Percentiles rank a stretch among this genome's conserved stretches.
Conservation (phyloP, 768 basidiomycete genomes). For the Terana coerulea region DNA sequence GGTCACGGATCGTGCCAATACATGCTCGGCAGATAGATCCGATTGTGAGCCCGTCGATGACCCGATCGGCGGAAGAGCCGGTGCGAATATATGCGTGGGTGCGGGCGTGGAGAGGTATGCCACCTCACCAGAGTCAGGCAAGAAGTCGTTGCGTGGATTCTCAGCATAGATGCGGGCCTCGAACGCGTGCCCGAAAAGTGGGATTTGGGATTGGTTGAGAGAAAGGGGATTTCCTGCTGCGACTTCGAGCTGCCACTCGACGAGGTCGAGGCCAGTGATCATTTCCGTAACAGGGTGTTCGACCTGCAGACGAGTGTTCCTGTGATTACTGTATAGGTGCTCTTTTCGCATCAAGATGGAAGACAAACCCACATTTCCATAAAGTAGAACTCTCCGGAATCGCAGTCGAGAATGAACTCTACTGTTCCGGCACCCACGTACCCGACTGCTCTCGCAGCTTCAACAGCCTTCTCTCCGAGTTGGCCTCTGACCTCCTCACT, state of each 20-base stretch:
- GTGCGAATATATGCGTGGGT: constrained; percentile 68
- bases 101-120: constrained; percentile 77
- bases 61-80: constrained; percentile 31
- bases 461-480: constrained; percentile 82
- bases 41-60: neutral
- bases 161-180: constrained; percentile 96
- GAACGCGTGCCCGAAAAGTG: constrained; percentile 88
- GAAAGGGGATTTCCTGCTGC: constrained; percentile 87
- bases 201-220: constrained; percentile 70
- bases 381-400: constrained; percentile 83
- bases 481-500: constrained; percentile 75
- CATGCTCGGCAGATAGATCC: no score
- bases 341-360: no score
- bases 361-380: constrained; percentile 81
- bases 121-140: constrained; percentile 85
- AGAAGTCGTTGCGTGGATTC: constrained; percentile 88
- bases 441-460: constrained; percentile 87
- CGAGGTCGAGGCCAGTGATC: constrained; percentile 90
- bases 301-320: constrained; percentile 84
- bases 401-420: constrained; percentile 97
- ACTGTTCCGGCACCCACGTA: constrained; percentile 93
- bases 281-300: constrained; percentile 95
- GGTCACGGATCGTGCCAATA: constrained; percentile 18
- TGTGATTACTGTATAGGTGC: constrained; percentile 27
- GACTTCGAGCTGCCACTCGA: constrained; percentile 94